Base-by-base conservation (phyloP, 2,329 filamentous ascomycete species). In the Fusarium graminum region DNA sequence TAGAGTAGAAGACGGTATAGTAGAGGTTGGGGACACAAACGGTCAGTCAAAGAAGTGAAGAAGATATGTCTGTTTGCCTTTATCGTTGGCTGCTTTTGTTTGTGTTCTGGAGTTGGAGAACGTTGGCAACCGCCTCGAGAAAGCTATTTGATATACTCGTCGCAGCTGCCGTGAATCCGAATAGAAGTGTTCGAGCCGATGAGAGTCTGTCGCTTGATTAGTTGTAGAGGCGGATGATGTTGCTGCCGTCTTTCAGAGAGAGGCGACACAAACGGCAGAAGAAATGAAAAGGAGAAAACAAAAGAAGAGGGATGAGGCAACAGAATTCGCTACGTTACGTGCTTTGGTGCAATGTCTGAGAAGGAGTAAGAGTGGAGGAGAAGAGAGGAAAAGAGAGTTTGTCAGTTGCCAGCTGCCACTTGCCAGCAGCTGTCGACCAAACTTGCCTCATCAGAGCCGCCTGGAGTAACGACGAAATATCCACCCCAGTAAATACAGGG, bases 101-200 rank as follows among this genome's bases (percentile, higher is more conserved):
- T 29, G 43, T 14, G 19, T 36, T 34, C 42, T 39, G 17, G 28
- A 36, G 34, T 19, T 46, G 13, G 19, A 29, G 11, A 47, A 30
- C 32, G 38, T 43, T 59, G 22, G 44, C 28, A 29, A 26, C n/a
- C 19, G 40, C 32, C 29, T 25, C 30, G 45, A 25, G 26, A 34
- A 42, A 34, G 14, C 38, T 32, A 32, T 58, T 68, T 66, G 55
- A 44, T 58, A 62, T 65, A 53, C 36, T 43, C 49, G 43, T 58
- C 42, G 51, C 29, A 58, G 49, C 49, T 52, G 42, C 52, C 44
- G 65, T 68, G 65, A 67, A 65, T 62, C 39, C 53, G 26, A 50
- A 51, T 34, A 43, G 45, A 59, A 59, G n/a, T 22, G 36, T 39
- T 38, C 6, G 10, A 43, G 45, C 49, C 38, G 17, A 47, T 22